Base-by-base conservation (phyloP, 495 filamentous ascomycete species). In the Annulohypoxylon moriforme region DNA sequence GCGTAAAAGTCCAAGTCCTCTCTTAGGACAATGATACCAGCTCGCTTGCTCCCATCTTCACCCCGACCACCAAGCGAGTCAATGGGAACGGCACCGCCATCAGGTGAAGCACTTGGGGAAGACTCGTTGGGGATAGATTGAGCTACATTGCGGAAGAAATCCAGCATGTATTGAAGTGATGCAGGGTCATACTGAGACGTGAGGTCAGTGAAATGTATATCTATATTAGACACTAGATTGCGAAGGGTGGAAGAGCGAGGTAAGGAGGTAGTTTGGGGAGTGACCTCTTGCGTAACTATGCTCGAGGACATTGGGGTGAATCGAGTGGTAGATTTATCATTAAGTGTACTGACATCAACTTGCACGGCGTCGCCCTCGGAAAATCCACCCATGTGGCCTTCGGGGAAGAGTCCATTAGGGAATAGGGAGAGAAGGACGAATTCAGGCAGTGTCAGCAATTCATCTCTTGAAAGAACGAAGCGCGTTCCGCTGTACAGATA, bases 371-470 rank as follows among this genome's bases (percentile, higher is more conserved):
- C 96, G 31, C 93, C 92, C 75, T 98, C 96, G 33, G 85, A 79
- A 78, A 94, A 97, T 38, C 92, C 92, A 72, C 93, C 95, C 88
- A 97, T 93, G 74, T 98, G 95, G 8, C 95, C 95, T 80, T 99
- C 96, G 1, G 96, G 96, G 59, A 99, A 94, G 24, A 99, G 89
- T 14, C 96, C 96, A 78, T 99, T 99, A 7, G 96, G 96, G 73
- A 99, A 99, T 14, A 99, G 86, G n/a, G 96, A 98, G 13, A 99
- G 85, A n/a, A 99, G 88, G 16, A 99, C 96, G 68, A 99, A 99
- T 82, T 99, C 96, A 50, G 96, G 96, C 40, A 99, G 85, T 2
- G 96, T 99, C 56, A 99, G 84, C 40, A 99, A 86, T 78, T 99
- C 96, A 75, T 99, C 96, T 73, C 96, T 86, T 25, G 96, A 98